phyloP scores from a whole-genome alignment of 2,329 filamentous ascomycete species.

The Trichophyton schoenleinii region DNA sequence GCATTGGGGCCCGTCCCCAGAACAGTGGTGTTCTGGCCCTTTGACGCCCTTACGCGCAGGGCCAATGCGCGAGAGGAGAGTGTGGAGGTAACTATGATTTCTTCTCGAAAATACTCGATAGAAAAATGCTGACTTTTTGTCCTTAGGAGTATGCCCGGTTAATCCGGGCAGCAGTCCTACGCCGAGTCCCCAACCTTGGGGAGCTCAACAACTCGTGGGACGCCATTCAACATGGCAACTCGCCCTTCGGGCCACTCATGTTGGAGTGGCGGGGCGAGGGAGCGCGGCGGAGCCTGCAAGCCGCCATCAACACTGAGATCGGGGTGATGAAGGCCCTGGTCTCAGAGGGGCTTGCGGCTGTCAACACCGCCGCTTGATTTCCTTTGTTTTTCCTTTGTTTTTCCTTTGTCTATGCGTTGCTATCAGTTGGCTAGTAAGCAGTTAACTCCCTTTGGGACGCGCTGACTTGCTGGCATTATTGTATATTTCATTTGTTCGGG shows the following conservation, averaged over 20 bases:
- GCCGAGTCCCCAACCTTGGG: conserved; percentile 5
- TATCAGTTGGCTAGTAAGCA: background rate
- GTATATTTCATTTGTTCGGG: background rate
- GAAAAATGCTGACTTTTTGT: background rate
- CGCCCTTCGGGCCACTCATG: conserved; percentile 14
- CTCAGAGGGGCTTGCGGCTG: conserved; percentile 11
- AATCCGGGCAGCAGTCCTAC: conserved; percentile 8
- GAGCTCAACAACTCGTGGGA: conserved; percentile 12
- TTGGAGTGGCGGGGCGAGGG: conserved; percentile 11
- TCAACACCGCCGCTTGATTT: conserved; percentile 2
- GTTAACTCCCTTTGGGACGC: background rate
- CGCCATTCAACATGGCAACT: conserved; percentile 8
- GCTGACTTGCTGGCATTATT: background rate
- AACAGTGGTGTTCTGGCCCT: conserved; percentile 27
- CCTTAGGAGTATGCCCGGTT: conserved; percentile 13
- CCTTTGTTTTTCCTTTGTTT: conserved; percentile 3
- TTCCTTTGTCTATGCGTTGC: background rate
- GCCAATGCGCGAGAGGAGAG: conserved; percentile 15
- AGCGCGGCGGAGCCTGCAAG: conserved; percentile 10
- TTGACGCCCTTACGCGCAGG: conserved; percentile 25
- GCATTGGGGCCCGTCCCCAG: conserved; percentile 15
- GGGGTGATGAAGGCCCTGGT: conserved; percentile 8
- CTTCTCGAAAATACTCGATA: background rate
- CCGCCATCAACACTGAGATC: conserved; percentile 12
- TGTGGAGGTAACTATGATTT: conserved; percentile 18